Evolutionary conservation across 805 yeast species (phyloP), one percentile per base, ranked within the genome.

Genomic region (Tetrapisispora namnaoensis): DNA sequence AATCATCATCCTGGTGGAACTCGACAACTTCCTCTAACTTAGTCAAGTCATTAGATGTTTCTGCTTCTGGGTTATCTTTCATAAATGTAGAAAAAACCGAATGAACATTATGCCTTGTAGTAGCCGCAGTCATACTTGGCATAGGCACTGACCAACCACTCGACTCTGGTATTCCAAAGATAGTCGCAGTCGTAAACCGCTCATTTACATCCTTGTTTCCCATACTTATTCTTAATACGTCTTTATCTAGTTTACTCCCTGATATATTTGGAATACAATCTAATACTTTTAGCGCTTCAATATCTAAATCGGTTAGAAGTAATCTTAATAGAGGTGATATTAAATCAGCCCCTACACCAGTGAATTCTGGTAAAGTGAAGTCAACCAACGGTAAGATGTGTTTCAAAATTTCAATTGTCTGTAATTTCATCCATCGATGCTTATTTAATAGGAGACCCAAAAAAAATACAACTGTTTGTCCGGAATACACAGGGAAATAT

Each of bases 81-180:
- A 77, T 76, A 60, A 97, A 91, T 0, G 96, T 86, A 30, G 89
- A 80, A 61, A 86, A 93, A 3, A 93, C 98, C 0, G 98, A 90
- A 65, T 93, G 98, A 1, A 93, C 95, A 59, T 93, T 93, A 61
- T 86, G 87, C 55, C 97, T 72, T 1, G 98, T 86, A 16, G 86
- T 78, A 0, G 95, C 84, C 0, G 96, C 88, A 1, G 93, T 83
- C 40, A 88, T 80, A 0, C 91, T 86, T 2, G 99, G 96, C 91
- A 86, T 85, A 1, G 98, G 95, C 45, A 95, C 81, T 0, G 96
- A 83, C 99, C 99, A 93, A 1, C 99, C 99, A 59, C 84, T 81
- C 13, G 86, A 95, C 28, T 67, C 71, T 0, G 99, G 98, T 22
- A 91, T 82, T 16, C 99, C 99, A 70, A 89, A 95, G 48, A 93